Percentiles rank a stretch among this genome's conserved stretches.
Conservation (phyloP, 148 eudicot species). For the Dianthus caryophyllus region DNA sequence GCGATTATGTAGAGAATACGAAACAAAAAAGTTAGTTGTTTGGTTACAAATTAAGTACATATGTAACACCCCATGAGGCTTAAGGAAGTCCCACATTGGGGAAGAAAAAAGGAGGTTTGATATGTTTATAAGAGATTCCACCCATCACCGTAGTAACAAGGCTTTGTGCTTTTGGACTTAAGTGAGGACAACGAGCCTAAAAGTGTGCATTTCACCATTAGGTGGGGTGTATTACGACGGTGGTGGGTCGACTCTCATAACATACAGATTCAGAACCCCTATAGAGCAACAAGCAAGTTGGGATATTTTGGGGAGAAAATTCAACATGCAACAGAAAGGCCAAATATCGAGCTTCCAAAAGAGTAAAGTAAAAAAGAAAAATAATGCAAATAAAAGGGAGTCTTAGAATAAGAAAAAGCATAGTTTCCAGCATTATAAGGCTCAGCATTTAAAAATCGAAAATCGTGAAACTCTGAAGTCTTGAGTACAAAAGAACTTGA, state of each 20-base stretch:
- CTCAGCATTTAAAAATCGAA: not conserved
- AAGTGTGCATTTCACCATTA: too few species aligned
- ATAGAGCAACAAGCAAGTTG: not conserved
- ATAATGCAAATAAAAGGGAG: not conserved
- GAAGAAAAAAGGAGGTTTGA: too few species aligned
- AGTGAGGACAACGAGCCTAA: too few species aligned
- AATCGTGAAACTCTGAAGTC: not conserved
- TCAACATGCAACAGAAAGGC: not conserved
- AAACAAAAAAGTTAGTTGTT: not conserved
- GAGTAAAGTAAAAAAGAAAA: not conserved
- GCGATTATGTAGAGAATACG: constrained; percentile 7
- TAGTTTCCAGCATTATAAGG: not conserved
- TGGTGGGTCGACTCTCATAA: too few species aligned
- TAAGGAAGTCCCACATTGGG: too few species aligned
- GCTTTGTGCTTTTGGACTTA: too few species aligned
- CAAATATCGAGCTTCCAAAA: not conserved
- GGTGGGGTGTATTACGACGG: too few species aligned
- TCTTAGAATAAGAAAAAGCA: not conserved
- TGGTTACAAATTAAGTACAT: not conserved
- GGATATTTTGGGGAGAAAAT: not conserved
- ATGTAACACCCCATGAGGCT: too few species aligned
- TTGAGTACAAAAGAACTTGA: not conserved
- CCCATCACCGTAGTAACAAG: too few species aligned
- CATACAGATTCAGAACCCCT: not conserved
- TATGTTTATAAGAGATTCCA: too few species aligned